These are phyloP conservation scores for Berberis vulgaris DNA, from an alignment of 164 flowering plant genomes.

Conservation along the genomic window DNA sequence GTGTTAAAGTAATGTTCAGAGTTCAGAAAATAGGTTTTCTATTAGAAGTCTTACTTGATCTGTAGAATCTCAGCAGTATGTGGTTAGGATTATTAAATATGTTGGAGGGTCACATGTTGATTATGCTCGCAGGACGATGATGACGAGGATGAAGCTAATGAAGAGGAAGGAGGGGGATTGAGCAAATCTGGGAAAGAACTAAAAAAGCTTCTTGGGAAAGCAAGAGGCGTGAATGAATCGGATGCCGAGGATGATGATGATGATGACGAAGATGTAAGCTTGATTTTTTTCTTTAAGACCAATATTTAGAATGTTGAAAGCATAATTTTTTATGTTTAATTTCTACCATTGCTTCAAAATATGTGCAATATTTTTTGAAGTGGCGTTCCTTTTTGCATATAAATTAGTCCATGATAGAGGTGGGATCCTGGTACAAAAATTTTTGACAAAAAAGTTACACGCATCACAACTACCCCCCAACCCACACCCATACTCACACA, in stretches of 20 bases:
- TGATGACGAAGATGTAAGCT: constrained; percentile 62
- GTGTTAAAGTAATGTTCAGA: too few relatives aligned
- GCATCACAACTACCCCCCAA: too few relatives aligned
- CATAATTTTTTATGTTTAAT: too few relatives aligned
- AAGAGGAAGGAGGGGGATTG: constrained; percentile 75
- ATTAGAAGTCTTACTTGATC: neutral
- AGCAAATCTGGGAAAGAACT: constrained; percentile 96
- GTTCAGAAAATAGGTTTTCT: too few relatives aligned
- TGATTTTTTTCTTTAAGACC: neutral
- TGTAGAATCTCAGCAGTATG: neutral
- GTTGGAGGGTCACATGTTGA: neutral
- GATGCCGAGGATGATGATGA: constrained; percentile 93
- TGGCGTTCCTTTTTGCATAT: too few relatives aligned
- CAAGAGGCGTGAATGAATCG: constrained; percentile 67
- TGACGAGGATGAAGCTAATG: constrained; percentile 66
- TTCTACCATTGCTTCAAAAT: too few relatives aligned
- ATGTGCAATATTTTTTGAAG: too few relatives aligned
- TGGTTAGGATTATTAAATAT: neutral
- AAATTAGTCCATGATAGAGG: too few relatives aligned
- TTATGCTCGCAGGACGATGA: constrained; percentile 69
- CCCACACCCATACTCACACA: too few relatives aligned
- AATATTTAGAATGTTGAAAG: neutral
- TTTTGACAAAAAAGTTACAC: too few relatives aligned
- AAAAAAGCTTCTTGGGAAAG: constrained; percentile 75
- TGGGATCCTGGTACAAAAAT: too few relatives aligned